Base-by-base conservation (phyloP, 2,329 filamentous ascomycete species). In the Fusarium sacchari region DNA sequence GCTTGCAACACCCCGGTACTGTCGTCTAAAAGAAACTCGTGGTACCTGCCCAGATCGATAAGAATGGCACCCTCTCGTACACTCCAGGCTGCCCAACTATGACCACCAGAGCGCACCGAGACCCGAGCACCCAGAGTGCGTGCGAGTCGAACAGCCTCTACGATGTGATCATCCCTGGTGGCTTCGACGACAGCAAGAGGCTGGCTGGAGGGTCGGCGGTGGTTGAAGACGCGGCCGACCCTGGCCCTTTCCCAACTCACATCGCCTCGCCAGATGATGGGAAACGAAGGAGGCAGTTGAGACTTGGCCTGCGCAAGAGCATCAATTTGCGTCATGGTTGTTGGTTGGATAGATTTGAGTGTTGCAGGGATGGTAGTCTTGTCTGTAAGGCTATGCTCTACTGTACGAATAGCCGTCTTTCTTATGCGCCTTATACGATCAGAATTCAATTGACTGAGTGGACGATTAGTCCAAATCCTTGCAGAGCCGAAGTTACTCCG, bases 341-440 rank as follows among this genome's bases (percentile, higher is more conserved):
- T 7, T 32, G 11, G 7, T 18, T 5, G 7, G 28, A 22, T n/a
- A n/a, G 46, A 5, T 17, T n/a, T 2, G 8, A 34, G n/a, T 34
- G 5, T 34, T 17, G 47, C 6, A 50, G 12, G 8, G 15, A 4
- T 6, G 7, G 10, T 37, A 17, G 22, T n/a, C 11, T 3, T 5
- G 14, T 17, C 0, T 13, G 17, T 32, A 4, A n/a, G 7, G 22
- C 9, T 13, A 5, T 2, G 22, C 6, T 20, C 7, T 14, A 14
- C 22, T 34, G 8, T 20, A 50, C 15, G 5, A 12, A 2, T n/a
- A 5, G 3, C 5, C 7, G 22, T 20, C 22, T 3, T 20, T 14
- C 22, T 18, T n/a, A 9, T 12, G 22, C 28, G 47, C 15, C 22
- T 50, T 50, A 50, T 50, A 50, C 22, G 11, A 32, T 14, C 7